Evolutionary conservation across 768 basidiomycete species (phyloP).

Genomic region (Mycena latifolia): DNA sequence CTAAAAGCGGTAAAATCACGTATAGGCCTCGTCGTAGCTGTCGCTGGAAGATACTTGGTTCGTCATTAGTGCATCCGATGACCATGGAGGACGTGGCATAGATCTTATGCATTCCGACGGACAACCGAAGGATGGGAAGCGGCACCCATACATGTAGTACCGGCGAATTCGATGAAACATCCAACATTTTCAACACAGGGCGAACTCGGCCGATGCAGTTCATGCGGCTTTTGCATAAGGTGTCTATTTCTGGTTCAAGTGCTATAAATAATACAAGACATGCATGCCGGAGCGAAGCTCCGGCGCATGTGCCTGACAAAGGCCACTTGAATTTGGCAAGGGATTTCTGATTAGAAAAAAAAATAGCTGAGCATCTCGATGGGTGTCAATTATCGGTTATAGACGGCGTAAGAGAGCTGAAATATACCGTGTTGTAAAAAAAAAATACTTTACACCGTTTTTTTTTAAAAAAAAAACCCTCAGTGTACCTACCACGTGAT

Average conservation of each 20-base stretch:
- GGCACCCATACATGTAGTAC: slow-evolving; percentile 10
- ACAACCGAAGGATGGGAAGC: slow-evolving; percentile 15
- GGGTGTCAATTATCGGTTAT: no score
- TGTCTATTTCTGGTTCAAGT: slow-evolving; percentile 8
- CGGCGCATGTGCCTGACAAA: no score
- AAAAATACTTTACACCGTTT: no score
- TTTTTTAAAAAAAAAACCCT: no score
- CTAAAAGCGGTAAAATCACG: slow-evolving; percentile 10
- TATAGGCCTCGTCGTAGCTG: slow-evolving; percentile 9
- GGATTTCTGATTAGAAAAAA: no score
- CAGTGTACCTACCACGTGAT: no score
- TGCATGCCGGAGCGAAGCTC: neutral
- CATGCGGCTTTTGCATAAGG: slow-evolving; percentile 1
- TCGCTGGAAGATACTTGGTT: slow-evolving; percentile 2
- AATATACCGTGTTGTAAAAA: no score
- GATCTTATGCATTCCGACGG: slow-evolving; percentile 1
- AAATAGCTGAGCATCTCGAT: no score
- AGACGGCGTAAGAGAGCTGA: no score
- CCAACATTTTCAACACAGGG: neutral
- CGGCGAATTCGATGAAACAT: slow-evolving; percentile 13
- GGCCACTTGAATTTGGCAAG: no score
- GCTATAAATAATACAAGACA: slow-evolving; percentile 15
- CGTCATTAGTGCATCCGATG: slow-evolving; percentile 5
- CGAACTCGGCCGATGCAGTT: slow-evolving; percentile 4
- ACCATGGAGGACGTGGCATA: slow-evolving; percentile 10